These are phyloP conservation scores for Trichoderma sp. DNA, from an alignment of 2,329 filamentous ascomycete genomes.

Conservation along the genomic window DNA sequence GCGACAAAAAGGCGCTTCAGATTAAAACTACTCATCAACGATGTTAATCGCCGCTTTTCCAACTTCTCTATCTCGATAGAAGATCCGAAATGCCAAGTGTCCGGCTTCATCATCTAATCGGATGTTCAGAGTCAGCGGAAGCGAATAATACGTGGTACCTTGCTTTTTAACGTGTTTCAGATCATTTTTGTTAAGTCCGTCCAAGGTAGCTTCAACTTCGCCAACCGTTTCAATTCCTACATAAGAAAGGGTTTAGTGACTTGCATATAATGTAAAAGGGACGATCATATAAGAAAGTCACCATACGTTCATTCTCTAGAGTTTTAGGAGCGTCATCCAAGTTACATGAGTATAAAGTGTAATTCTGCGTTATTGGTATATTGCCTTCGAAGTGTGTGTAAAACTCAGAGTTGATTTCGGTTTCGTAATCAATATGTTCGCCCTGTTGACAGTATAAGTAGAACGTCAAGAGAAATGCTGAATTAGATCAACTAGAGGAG, in stretches of 20 bases:
- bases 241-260: background rate
- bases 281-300: rapidly evolving
- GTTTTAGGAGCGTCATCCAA: background rate
- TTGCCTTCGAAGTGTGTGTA: rapidly evolving
- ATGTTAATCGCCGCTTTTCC: slow-evolving; percentile 9
- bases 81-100: background rate
- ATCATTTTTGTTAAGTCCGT: background rate
- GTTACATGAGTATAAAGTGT: background rate
- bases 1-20: background rate
- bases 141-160: background rate
- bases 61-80: background rate
- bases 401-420: background rate
- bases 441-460: background rate
- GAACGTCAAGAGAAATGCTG: too few relatives aligned
- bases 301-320: background rate
- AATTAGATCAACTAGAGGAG: too few relatives aligned
- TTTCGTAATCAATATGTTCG: background rate
- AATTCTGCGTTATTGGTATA: background rate
- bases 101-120: background rate
- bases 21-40: background rate
- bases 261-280: background rate
- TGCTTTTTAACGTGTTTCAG: background rate
- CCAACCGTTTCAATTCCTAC: background rate
- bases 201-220: background rate
- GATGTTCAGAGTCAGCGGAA: slow-evolving; percentile 3